Evolutionary conservation across 257 asterid genomes (phyloP).

Genomic region (Paulownia fortunei): DNA sequence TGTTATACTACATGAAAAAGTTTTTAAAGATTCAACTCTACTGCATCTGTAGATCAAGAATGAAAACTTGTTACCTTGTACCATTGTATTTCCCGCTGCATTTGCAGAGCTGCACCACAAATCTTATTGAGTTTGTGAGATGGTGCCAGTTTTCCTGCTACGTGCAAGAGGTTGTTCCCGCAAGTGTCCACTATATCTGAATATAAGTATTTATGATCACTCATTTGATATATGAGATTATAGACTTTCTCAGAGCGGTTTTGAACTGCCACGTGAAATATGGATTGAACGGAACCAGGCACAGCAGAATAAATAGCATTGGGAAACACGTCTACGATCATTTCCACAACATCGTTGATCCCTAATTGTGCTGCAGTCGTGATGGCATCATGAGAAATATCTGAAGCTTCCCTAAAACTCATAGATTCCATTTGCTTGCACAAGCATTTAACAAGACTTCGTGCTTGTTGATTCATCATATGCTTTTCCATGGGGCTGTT

Average conservation of each 20-base stretch:
- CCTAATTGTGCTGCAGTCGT: slow-evolving; percentile 21
- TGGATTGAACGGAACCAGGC: background rate
- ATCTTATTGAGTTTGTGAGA: background rate
- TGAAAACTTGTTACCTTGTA: background rate
- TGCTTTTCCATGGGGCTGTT: background rate
- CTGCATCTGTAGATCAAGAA: too few relatives aligned
- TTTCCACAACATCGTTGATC: slow-evolving; percentile 14
- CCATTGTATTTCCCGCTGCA: slow-evolving; percentile 7
- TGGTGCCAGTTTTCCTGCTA: background rate
- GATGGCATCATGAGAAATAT: background rate
- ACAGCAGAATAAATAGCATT: background rate
- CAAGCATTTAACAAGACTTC: background rate
- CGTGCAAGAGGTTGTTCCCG: background rate
- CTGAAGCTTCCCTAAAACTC: background rate
- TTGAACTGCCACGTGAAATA: background rate
- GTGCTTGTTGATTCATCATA: background rate
- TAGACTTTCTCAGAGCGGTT: slow-evolving; percentile 15
- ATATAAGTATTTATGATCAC: background rate
- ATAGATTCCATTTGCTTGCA: slow-evolving; percentile 8
- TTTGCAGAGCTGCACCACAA: slow-evolving; percentile 11
- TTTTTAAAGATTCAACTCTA: too few relatives aligned
- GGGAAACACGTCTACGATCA: slow-evolving; percentile 2
- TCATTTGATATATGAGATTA: slow-evolving; percentile 13
- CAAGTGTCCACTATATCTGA: background rate
- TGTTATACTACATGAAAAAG: too few relatives aligned